Percentiles rank a stretch among this genome's conserved stretches.
Conservation (phyloP, 495 filamentous ascomycete species). For the Barbatosphaeria neglecta region DNA sequence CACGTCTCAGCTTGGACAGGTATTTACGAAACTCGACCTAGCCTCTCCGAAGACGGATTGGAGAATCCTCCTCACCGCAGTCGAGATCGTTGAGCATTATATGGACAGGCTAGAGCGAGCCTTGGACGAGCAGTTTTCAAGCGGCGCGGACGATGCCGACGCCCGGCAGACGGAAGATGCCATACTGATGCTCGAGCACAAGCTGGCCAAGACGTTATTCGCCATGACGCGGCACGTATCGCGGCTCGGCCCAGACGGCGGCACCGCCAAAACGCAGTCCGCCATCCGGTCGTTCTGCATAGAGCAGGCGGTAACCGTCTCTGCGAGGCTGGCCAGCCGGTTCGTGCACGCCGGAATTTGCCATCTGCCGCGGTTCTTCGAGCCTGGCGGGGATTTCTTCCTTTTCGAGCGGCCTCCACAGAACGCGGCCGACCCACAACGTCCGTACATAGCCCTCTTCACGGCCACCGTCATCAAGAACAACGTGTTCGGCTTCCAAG, state of each 20-base stretch:
- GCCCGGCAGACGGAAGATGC: slow-evolving; percentile 30
- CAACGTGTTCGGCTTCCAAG: slow-evolving; percentile 26
- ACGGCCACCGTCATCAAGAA: slow-evolving; percentile 25
- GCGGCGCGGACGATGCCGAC: slow-evolving; percentile 14
- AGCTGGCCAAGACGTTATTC: slow-evolving; percentile 25
- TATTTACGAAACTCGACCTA: slow-evolving; percentile 30
- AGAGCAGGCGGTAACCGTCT: slow-evolving; percentile 25
- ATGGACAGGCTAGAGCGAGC: slow-evolving; percentile 23
- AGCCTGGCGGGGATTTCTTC: slow-evolving; percentile 20
- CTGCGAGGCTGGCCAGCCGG: slow-evolving; percentile 25
- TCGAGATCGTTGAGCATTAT: slow-evolving; percentile 27
- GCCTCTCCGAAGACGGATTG: slow-evolving; percentile 27
- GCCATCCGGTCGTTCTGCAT: slow-evolving; percentile 19
- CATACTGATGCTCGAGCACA: slow-evolving; percentile 28
- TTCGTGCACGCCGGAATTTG: slow-evolving; percentile 26
- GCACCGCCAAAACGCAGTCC: slow-evolving; percentile 6
- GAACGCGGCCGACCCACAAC: slow-evolving; percentile 11
- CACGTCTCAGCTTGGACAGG: slow-evolving; percentile 28
- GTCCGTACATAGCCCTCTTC: slow-evolving; percentile 28
- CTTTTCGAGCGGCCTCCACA: slow-evolving; percentile 25
- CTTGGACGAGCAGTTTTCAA: slow-evolving; percentile 21
- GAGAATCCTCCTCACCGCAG: slow-evolving; percentile 23
- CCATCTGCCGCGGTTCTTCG: slow-evolving; percentile 27
- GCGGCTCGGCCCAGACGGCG: slow-evolving; percentile 7
- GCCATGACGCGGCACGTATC: slow-evolving; percentile 25